Evolutionary conservation across 2,329 filamentous ascomycete genomes (phyloP).

Genomic region (Aspergillus niger): DNA sequence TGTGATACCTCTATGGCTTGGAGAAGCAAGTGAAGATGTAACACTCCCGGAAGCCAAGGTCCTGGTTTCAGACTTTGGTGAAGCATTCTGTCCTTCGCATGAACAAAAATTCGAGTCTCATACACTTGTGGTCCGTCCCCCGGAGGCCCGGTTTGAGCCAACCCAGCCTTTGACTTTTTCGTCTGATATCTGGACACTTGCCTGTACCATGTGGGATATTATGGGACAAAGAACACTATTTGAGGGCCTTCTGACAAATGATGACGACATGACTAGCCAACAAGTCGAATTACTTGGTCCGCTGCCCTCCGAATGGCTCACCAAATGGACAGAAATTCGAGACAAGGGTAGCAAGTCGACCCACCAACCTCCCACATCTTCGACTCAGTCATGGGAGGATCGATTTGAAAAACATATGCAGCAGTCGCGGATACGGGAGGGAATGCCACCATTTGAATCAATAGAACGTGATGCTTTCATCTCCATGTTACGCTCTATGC

Average conservation of each 20-base stretch:
- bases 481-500: slow-evolving; percentile 26
- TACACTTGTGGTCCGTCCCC: slow-evolving; percentile 31
- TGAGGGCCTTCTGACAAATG: slow-evolving; percentile 23
- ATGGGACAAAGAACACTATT: slow-evolving; percentile 20
- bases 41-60: slow-evolving; percentile 24
- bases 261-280: slow-evolving; percentile 30
- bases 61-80: slow-evolving; percentile 30
- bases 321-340: slow-evolving; percentile 23
- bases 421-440: slow-evolving; percentile 16
- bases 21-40: slow-evolving; percentile 26
- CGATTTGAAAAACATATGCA: slow-evolving; percentile 23
- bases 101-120: slow-evolving; percentile 19
- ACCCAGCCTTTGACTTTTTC: no score
- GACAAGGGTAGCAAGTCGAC: neutral
- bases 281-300: slow-evolving; percentile 31
- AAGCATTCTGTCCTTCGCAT: slow-evolving; percentile 24
- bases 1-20: slow-evolving; percentile 21
- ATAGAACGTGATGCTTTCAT: slow-evolving; percentile 24
- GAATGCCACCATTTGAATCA: slow-evolving; percentile 11
- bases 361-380: no score
- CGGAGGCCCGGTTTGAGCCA: slow-evolving; percentile 26
- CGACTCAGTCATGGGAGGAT: slow-evolving; percentile 11
- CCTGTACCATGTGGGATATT: no score
- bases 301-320: slow-evolving; percentile 28
- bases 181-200: no score